These are phyloP conservation scores for Psilocybe tampanensis DNA, from an alignment of 768 basidiomycete genomes.

Conservation along the genomic window DNA sequence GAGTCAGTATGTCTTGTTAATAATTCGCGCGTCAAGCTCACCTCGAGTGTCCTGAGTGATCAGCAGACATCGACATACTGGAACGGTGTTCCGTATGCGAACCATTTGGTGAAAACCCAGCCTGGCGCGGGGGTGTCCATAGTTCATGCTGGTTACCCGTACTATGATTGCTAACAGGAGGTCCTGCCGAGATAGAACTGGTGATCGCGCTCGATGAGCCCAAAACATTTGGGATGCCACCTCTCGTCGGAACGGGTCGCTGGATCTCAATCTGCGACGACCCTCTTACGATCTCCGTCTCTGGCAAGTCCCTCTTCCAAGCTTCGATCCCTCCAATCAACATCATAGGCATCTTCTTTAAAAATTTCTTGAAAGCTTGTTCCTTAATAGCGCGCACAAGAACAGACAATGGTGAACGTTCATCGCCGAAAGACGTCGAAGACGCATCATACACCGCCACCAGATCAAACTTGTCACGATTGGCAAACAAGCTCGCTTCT, in stretches of 20 bases:
- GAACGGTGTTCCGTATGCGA: constrained; percentile 27
- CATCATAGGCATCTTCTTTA: constrained; percentile 78
- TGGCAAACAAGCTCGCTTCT: constrained; percentile 76
- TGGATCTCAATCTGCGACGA: constrained; percentile 22
- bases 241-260: constrained; percentile 24
- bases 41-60: constrained; percentile 48
- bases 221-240: constrained; percentile 12
- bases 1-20: too few species aligned
- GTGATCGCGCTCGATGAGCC: constrained; percentile 26
- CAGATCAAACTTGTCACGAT: constrained; percentile 87
- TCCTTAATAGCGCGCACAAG: constrained; percentile 75
- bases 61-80: constrained; percentile 42
- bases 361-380: constrained; percentile 67
- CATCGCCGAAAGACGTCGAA: constrained; percentile 51
- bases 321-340: constrained; percentile 84
- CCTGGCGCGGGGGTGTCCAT: constrained; percentile 28
- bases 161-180: constrained; percentile 9
- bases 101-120: constrained; percentile 13
- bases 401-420: constrained; percentile 54
- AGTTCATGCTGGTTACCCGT: constrained; percentile 30
- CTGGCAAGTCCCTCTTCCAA: constrained; percentile 69
- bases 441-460: constrained; percentile 82
- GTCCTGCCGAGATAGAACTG: constrained; percentile 26
- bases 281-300: constrained; percentile 28
- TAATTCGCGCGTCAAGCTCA: too few species aligned